phyloP scores from a whole-genome alignment of 495 filamentous ascomycete species.

The Gamarada debralockiae region DNA sequence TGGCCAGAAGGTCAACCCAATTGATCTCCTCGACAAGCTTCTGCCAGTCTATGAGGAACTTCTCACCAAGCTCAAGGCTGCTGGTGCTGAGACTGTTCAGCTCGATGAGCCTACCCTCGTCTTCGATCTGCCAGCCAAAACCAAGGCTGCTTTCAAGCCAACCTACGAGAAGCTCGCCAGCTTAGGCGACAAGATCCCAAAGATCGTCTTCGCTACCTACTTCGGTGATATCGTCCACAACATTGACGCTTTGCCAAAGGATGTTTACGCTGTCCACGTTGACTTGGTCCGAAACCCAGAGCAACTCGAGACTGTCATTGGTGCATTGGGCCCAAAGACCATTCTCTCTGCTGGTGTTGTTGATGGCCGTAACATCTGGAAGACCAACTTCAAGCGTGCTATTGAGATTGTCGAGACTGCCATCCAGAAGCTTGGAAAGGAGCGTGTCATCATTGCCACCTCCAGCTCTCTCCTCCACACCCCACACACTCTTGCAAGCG shows the following conservation, averaged over 20 bases:
- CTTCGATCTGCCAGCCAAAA: slow-evolving; percentile 79
- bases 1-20: slow-evolving; percentile 84
- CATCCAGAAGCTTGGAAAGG: slow-evolving; percentile 89
- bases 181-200: slow-evolving; percentile 72
- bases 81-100: slow-evolving; percentile 91
- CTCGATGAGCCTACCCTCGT: slow-evolving; percentile 97
- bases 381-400: slow-evolving; percentile 92
- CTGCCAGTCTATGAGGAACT: slow-evolving; percentile 91
- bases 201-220: slow-evolving; percentile 87
- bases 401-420: slow-evolving; percentile 85
- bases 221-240: slow-evolving; percentile 99
- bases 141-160: slow-evolving; percentile 96
- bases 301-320: slow-evolving; percentile 80
- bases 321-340: slow-evolving; percentile 77
- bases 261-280: slow-evolving; percentile 79
- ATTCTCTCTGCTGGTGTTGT: slow-evolving; percentile 91
- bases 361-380: slow-evolving; percentile 99
- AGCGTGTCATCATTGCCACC: slow-evolving; percentile 92
- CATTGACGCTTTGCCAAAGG: slow-evolving; percentile 77
- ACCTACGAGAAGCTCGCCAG: slow-evolving; percentile 83
- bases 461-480: slow-evolving; percentile 97
- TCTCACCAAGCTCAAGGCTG: slow-evolving; percentile 84
- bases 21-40: slow-evolving; percentile 86
- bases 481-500: slow-evolving; percentile 92
- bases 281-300: slow-evolving; percentile 97